Base-by-base conservation (phyloP, 129 eudicot genomes). In the Chrysanthemum makinoi region DNA sequence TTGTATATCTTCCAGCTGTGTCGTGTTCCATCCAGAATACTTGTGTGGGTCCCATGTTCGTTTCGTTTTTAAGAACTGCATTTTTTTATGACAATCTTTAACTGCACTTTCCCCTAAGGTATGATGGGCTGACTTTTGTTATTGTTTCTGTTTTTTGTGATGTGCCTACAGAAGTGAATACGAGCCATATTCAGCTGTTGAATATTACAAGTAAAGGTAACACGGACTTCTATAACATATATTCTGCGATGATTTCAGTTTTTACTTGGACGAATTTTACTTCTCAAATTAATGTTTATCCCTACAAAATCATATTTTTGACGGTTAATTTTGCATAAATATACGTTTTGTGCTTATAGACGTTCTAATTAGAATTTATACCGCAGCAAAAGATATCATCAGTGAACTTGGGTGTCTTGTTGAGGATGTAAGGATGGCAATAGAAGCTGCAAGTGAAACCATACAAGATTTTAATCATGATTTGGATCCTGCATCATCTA, bases 111-210 rank as follows among this genome's bases (percentile, higher is more conserved):
- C 20, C 44, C 50, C 18, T 59, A 33, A 18, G 30, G 30, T 28
- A 47, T 69, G 19, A 51, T 47, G 30, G 50, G 49, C 70, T 84
- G 56, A 80, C 80, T 62, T 59, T 47, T 19, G 65, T 56, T 70
- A 33, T 48, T 65, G 63, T 24, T 62, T 65, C 59, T 59, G 55
- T 63, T 72, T 62, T 73, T 68, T 63, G 56, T 66, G 72, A 83
- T 76, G 47, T 76, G 72, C 83, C 44, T 76, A 78, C 83, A 77
- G 85, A 86, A 89, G 92, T 91, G 88, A 77, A 79, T 76, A 86
- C 79, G 16, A 77, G 87, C 80, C 86, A 76, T 71, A 64, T 70
- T 59, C 89, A 82, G 47, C 87, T 91, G 64, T 75, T 70, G 74
- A 83, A 79, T 66, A 55, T 57, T 66, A 15, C 78, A 55, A 79